Conservation (phyloP, 805 yeast genomes). For the Myxozyma mucilagina region DNA sequence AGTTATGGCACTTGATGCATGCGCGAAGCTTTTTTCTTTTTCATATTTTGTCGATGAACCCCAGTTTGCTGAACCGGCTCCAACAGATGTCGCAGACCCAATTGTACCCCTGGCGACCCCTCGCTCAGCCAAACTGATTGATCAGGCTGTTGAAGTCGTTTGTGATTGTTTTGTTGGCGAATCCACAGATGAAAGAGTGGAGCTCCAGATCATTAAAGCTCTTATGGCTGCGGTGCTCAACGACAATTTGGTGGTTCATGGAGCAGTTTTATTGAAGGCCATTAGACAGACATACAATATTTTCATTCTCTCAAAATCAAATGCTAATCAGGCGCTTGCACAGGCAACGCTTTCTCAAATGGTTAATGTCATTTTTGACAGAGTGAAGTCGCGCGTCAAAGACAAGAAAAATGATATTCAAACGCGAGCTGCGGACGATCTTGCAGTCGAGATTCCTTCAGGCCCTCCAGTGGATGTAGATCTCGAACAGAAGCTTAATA, state of each 20-base stretch:
- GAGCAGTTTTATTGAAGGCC: slow-evolving; percentile 83
- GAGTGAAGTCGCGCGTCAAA: slow-evolving; percentile 49
- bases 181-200: slow-evolving; percentile 84
- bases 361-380: slow-evolving; percentile 79
- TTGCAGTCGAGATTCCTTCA: slow-evolving; percentile 23
- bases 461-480: slow-evolving; percentile 10
- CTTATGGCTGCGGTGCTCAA: slow-evolving; percentile 83
- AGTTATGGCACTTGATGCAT: slow-evolving; percentile 74
- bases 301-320: slow-evolving; percentile 77
- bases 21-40: slow-evolving; percentile 86
- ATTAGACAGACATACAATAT: slow-evolving; percentile 91
- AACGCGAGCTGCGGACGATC: slow-evolving; percentile 10
- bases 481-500: slow-evolving; percentile 4
- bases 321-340: slow-evolving; percentile 87
- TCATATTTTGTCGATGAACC: slow-evolving; percentile 56
- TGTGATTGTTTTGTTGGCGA: slow-evolving; percentile 88
- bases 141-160: slow-evolving; percentile 70
- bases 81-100: slow-evolving; percentile 14
- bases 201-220: slow-evolving; percentile 90
- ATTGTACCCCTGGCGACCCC: slow-evolving; percentile 31
- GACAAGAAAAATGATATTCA: neutral
- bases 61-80: slow-evolving; percentile 6
- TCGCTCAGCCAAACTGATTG: slow-evolving; percentile 19
- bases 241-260: slow-evolving; percentile 82
- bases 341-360: slow-evolving; percentile 94